These are phyloP conservation scores for Lactarius sanguifluus DNA, from an alignment of 768 basidiomycete species.

Conservation along the genomic window DNA sequence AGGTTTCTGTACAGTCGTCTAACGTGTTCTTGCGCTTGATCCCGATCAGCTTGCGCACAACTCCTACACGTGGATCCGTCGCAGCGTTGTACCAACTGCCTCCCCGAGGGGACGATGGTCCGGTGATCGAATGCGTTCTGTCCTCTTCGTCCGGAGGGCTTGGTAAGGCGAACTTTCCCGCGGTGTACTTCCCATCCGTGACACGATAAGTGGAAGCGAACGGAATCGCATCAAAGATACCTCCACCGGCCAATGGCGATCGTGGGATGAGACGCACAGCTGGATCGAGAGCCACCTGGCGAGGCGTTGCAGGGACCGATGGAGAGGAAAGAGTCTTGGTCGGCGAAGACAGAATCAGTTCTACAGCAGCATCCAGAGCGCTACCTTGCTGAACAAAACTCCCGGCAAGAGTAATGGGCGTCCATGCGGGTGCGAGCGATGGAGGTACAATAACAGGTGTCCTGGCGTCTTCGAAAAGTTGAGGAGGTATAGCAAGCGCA, in stretches of 20 bases:
- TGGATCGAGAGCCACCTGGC: slow-evolving; percentile 17
- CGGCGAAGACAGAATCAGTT: slow-evolving; percentile 52
- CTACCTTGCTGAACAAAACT: slow-evolving; percentile 25
- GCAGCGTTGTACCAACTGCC: slow-evolving; percentile 55
- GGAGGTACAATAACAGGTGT: slow-evolving; percentile 33
- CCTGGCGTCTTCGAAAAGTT: slow-evolving; percentile 35
- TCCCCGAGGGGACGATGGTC: slow-evolving; percentile 37
- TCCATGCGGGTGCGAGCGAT: slow-evolving; percentile 37
- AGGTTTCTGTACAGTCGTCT: slow-evolving; percentile 42
- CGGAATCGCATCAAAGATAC: slow-evolving; percentile 69
- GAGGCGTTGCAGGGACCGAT: slow-evolving; percentile 23
- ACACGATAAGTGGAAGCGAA: slow-evolving; percentile 63
- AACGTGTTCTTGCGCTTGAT: slow-evolving; percentile 58
- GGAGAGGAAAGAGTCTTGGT: slow-evolving; percentile 46
- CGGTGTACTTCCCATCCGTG: slow-evolving; percentile 70
- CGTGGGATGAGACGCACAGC: slow-evolving; percentile 31
- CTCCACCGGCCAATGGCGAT: slow-evolving; percentile 30
- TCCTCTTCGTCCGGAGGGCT: slow-evolving; percentile 55
- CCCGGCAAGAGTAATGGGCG: slow-evolving; percentile 31
- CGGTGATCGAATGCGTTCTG: slow-evolving; percentile 27
- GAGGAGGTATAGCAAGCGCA: slow-evolving; percentile 39
- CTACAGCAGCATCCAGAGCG: slow-evolving; percentile 38
- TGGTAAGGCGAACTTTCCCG: slow-evolving; percentile 72
- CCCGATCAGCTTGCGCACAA: slow-evolving; percentile 66
- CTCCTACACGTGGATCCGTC: slow-evolving; percentile 72